phyloP scores from a whole-genome alignment of 2,329 filamentous ascomycete genomes.

The Aaosphaeria arxii region DNA sequence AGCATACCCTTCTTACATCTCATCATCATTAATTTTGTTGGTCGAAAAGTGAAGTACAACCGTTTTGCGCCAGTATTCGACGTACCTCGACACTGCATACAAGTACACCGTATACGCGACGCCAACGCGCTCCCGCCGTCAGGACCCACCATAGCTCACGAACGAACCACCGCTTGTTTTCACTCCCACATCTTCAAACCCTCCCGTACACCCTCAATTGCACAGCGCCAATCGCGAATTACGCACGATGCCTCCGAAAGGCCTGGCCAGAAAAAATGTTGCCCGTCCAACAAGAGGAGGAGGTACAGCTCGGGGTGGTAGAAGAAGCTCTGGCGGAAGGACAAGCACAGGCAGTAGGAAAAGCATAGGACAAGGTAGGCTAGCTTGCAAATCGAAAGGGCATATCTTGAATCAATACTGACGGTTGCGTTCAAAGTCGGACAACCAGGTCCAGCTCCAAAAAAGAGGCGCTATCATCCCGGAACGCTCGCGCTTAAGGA shows the following conservation, averaged over 20 bases:
- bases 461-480: slow-evolving; percentile 44
- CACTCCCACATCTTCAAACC: too few relatives aligned
- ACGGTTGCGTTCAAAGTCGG: slow-evolving; percentile 15
- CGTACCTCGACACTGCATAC: too few relatives aligned
- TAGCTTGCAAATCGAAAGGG: neutral
- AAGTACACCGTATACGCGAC: too few relatives aligned
- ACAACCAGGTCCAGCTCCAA: slow-evolving; percentile 29
- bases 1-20: too few relatives aligned
- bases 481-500: slow-evolving; percentile 96
- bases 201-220: too few relatives aligned
- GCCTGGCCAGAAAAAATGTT: slow-evolving; percentile 23
- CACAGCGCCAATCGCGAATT: too few relatives aligned
- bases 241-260: slow-evolving; percentile 20
- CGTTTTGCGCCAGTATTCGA: too few relatives aligned
- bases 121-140: too few relatives aligned
- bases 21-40: too few relatives aligned
- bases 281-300: slow-evolving; percentile 32
- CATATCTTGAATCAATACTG: neutral
- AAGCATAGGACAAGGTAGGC: neutral
- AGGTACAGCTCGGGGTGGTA: slow-evolving; percentile 11
- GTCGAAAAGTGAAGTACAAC: too few relatives aligned
- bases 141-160: too few relatives aligned
- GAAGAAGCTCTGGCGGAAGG: slow-evolving; percentile 9
- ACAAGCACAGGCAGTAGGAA: slow-evolving; percentile 10
- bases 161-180: too few relatives aligned